These are phyloP conservation scores for Neurospora sp. DNA, from an alignment of 495 filamentous ascomycete species.

Conservation along the genomic window DNA sequence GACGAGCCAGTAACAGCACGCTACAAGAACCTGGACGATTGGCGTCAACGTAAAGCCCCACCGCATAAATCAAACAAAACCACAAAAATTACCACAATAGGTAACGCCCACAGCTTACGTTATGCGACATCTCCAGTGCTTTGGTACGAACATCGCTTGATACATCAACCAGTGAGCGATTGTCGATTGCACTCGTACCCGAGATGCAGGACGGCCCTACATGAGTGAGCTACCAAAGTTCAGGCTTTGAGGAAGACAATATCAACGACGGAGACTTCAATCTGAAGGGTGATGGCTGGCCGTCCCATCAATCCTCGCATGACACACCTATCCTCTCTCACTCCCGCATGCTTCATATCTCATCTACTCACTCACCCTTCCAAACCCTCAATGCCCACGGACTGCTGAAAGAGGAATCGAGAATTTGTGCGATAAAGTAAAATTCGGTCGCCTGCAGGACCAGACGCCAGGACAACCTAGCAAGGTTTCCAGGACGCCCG, in stretches of 20 bases:
- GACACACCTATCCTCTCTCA: background rate
- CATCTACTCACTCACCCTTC: background rate
- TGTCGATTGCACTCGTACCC: background rate
- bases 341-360: background rate
- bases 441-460: background rate
- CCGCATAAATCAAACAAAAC: background rate
- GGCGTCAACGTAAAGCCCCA: background rate
- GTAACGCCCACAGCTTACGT: background rate
- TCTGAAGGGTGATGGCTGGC: background rate
- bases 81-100: background rate
- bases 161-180: background rate
- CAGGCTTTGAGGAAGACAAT: background rate
- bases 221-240: background rate
- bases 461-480: background rate
- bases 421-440: background rate
- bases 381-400: background rate
- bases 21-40: background rate
- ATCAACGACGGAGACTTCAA: background rate
- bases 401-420: background rate
- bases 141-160: background rate
- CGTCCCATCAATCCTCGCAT: background rate
- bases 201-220: background rate
- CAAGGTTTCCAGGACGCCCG: background rate
- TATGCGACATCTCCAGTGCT: background rate
- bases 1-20: background rate